These are phyloP conservation scores for Catharanthus roseus DNA, from an alignment of 257 asterid genomes.

Conservation along the genomic window DNA sequence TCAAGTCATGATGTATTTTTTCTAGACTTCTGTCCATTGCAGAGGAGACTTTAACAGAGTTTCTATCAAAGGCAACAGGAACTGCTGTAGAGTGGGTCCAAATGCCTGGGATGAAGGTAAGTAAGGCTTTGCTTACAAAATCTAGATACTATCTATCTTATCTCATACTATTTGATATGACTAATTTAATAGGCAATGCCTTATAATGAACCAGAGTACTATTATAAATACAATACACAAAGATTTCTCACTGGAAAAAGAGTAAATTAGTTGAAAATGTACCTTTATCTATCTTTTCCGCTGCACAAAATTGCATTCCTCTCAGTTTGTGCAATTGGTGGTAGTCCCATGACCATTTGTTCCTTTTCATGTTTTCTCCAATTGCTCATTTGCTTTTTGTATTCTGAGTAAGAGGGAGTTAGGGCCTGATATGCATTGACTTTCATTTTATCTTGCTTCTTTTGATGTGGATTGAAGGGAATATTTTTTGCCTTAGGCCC, in stretches of 20 bases:
- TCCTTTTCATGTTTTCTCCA: background rate
- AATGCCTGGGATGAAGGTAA: constrained; percentile 99
- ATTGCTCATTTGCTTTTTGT: background rate
- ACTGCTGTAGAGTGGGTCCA: constrained; percentile 99
- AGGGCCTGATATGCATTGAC: background rate
- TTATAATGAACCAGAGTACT: background rate
- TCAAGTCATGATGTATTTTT: constrained; percentile 21
- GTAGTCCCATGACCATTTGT: background rate
- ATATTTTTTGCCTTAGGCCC: background rate
- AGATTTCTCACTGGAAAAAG: background rate
- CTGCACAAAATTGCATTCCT: background rate
- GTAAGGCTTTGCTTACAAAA: background rate
- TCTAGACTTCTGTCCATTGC: constrained; percentile 92
- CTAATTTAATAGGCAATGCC: background rate
- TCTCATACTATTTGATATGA: background rate
- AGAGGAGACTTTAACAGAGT: constrained; percentile 99
- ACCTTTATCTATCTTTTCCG: background rate
- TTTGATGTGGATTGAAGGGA: background rate
- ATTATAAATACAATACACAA: background rate
- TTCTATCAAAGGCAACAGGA: constrained; percentile 99
- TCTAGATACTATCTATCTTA: background rate
- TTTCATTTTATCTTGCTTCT: background rate
- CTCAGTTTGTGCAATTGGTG: background rate
- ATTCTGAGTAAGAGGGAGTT: background rate
- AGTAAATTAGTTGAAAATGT: background rate